Base-by-base conservation (phyloP, 2,329 filamentous ascomycete genomes). In the Sporothrix inflata region DNA sequence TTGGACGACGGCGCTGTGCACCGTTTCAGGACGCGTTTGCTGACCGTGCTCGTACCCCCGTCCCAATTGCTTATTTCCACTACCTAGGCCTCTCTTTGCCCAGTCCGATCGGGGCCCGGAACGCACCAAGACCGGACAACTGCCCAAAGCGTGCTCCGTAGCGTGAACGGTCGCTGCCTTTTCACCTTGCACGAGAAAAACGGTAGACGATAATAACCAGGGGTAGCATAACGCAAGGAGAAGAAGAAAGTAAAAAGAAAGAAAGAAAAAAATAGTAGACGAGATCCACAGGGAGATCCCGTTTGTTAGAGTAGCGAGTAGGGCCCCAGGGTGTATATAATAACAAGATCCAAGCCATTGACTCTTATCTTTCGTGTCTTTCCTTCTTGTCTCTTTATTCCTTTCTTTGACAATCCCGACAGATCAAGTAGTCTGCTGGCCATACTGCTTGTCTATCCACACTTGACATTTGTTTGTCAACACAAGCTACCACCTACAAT, bases 401-500 rank as follows among this genome's bases (percentile, higher is more conserved):
- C 40, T 19, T 19, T 65, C 40, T 40, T 61, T 63, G 4, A 16
- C 9, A n/a, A 24, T 14, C 8, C 40, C 21, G 24, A 65, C 24
- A 47, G 21, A 65, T 9, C 14, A 30, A 47, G 21, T 49, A 66
- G 63, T 34, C 63, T 34, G 24, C 63, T n/a, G 19, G 42, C 63
- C 42, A 11, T 12, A 30, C 24, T 49, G 27, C 42, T 66, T 66
- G 63, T 34, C 19, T 14, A 66, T 45, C 53, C 16, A 30, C 53
- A 12, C 21, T 66, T 34, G 63, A 49, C 63, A 66, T 34, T 65
- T 45, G 38, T 27, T 65, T n/a, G 63, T 30, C 63, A 49, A 47
- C 42, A 42, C 38, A 14, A 27, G 38, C 34, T 14, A 49, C n/a
- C 38, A 21, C 24, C 34, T 19, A 24, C 60, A 24, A 65, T 21